Evolutionary conservation across 352 stramenopile genomes (phyloP).

Genomic region (Phytophthora cryptogea): DNA sequence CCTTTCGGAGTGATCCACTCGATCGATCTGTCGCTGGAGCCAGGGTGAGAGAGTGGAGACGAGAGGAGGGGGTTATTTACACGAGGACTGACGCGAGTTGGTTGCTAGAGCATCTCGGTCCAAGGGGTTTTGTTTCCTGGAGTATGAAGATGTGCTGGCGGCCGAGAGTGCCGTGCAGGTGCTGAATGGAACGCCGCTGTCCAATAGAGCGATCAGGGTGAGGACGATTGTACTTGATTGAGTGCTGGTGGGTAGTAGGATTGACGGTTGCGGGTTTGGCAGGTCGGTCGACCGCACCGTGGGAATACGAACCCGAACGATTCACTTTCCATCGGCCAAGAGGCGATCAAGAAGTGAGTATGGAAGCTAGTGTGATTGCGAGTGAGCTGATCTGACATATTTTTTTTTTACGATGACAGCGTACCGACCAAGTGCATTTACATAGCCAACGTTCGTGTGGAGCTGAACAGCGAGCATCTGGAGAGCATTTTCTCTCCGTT

Average conservation of each 20-base stretch:
- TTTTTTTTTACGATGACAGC: slow-evolving; percentile 30
- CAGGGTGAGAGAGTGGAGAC: slow-evolving; percentile 41
- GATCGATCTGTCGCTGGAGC: slow-evolving; percentile 79
- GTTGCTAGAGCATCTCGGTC: slow-evolving; percentile 54
- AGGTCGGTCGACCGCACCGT: slow-evolving; percentile 79
- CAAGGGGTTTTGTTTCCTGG: slow-evolving; percentile 84
- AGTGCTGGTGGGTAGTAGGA: neutral
- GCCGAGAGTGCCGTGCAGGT: slow-evolving; percentile 81
- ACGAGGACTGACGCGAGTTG: neutral
- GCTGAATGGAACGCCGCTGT: slow-evolving; percentile 63
- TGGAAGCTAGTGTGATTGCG: neutral
- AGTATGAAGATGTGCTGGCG: slow-evolving; percentile 82
- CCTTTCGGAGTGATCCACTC: slow-evolving; percentile 74
- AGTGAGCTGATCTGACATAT: neutral
- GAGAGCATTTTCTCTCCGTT: slow-evolving; percentile 87
- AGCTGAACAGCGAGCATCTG: slow-evolving; percentile 78
- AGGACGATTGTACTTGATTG: slow-evolving; percentile 6
- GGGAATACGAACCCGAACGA: slow-evolving; percentile 70
- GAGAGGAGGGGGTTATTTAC: neutral
- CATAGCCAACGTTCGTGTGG: slow-evolving; percentile 66
- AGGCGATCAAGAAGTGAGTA: slow-evolving; percentile 80
- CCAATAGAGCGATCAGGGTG: slow-evolving; percentile 70
- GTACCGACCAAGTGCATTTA: slow-evolving; percentile 79
- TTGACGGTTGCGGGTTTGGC: neutral
- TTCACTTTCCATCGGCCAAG: slow-evolving; percentile 64